Base-by-base conservation (phyloP, 2,329 filamentous ascomycete species). In the Trichoderma citrinoviride region DNA sequence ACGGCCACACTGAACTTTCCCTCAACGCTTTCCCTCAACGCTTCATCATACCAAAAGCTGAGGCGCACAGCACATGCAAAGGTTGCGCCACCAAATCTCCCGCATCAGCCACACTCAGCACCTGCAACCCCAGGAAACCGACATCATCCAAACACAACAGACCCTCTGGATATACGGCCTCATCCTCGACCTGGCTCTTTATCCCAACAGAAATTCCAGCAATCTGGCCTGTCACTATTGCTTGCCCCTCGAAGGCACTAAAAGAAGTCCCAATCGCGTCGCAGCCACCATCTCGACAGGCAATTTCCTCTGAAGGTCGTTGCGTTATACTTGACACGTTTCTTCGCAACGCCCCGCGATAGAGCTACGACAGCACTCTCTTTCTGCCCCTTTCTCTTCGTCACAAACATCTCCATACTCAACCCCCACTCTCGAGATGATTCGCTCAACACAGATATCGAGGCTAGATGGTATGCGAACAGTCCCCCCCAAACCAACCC, bases 391-490 rank as follows among this genome's bases (percentile, higher is more conserved):
- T 41, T 50, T 25, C 46, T 23, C 44, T 15, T 43, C 61, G 8
- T 29, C 25, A 15, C n/a, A 19, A 19, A 29, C 25, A 2, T 29
- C n/a, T n/a, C 21, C 29, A 8, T 7, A 21, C n/a, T 37, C 47
- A 56, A 52, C 14, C 17, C 4, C 25, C 27, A 10, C 14, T 46
- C 25, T 46, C 69, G 77, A 71, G 27, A 95, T 94, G 93, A 94
- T 97, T 73, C 87, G 87, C 77, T 95, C 93, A 73, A 99, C 94
- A 61, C 92, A 97, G 80, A 97, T 99, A 80, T 90, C 92, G 70
- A 86, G 95, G 78, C 86, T 98, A 58, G 95, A 98, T 80, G 94
- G 93, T 95, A 75, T 65, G 72, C 21, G 27, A 12, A 10, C 19
- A n/a, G 3, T n/a, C n/a, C 25, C 44, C 23, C 53, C 29, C 33